Conservation (phyloP, 2,329 filamentous ascomycete genomes). For the Pleurostoma richardsiae region DNA sequence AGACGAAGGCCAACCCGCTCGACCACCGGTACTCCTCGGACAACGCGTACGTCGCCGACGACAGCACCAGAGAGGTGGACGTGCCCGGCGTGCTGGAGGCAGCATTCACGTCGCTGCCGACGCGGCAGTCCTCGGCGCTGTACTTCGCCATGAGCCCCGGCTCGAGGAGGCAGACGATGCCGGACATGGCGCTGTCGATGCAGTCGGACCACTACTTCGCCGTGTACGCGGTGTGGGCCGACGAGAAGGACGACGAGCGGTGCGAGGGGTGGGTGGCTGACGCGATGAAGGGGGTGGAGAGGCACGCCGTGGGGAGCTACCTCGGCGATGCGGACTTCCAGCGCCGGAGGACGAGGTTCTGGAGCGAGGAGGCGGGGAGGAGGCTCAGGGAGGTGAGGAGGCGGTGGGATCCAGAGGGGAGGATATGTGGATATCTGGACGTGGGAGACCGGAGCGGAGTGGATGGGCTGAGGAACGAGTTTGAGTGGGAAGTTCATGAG, state of each 20-base stretch:
- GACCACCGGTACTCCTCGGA: slow-evolving; percentile 43
- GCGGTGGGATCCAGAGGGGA: slow-evolving; percentile 37
- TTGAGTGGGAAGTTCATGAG: slow-evolving; percentile 21
- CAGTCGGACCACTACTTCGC: slow-evolving; percentile 53
- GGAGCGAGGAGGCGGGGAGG: slow-evolving; percentile 34
- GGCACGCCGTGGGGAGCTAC: slow-evolving; percentile 41
- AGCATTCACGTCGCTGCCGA: slow-evolving; percentile 42
- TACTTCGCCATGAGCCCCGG: slow-evolving; percentile 48
- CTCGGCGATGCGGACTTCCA: slow-evolving; percentile 51
- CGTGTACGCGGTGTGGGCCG: slow-evolving; percentile 44
- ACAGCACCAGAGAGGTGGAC: slow-evolving; percentile 23
- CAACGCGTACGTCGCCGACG: slow-evolving; percentile 44
- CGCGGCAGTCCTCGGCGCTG: slow-evolving; percentile 36
- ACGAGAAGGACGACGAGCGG: slow-evolving; percentile 34
- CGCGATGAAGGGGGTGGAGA: slow-evolving; percentile 31
- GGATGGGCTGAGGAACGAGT: slow-evolving; percentile 33
- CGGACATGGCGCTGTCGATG: slow-evolving; percentile 46
- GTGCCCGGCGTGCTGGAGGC: slow-evolving; percentile 35
- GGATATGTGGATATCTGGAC: slow-evolving; percentile 39
- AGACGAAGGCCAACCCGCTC: slow-evolving; percentile 40
- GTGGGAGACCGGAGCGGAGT: slow-evolving; percentile 33
- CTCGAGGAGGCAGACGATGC: slow-evolving; percentile 25
- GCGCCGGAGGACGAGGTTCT: slow-evolving; percentile 38
- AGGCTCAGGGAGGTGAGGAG: slow-evolving; percentile 35
- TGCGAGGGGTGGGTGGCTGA: slow-evolving; percentile 38